Conservation (phyloP, 768 basidiomycete species). For the Nidula microcarpa region DNA sequence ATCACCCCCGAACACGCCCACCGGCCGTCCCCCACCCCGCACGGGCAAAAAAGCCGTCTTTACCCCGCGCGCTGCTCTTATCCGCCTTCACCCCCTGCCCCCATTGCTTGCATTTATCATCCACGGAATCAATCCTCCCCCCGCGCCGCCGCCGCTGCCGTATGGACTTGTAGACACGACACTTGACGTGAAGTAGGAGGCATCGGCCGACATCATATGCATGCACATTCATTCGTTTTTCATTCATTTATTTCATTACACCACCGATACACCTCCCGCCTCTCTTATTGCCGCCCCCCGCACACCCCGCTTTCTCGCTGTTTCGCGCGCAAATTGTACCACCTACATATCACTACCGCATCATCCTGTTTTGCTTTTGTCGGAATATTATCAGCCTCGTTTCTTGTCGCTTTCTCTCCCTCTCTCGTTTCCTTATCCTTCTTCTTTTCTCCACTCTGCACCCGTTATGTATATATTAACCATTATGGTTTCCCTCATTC, state of each 20-base stretch:
- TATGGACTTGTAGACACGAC: background rate
- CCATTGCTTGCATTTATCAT: background rate
- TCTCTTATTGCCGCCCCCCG: background rate
- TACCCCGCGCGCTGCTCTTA: no score
- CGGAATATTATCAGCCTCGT: no score
- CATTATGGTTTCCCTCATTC: background rate
- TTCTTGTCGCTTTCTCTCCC: constrained; percentile 9
- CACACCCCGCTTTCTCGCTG: constrained; percentile 2
- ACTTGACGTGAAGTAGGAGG: no score
- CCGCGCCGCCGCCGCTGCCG: background rate
- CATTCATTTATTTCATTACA: no score
- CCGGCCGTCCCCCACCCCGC: no score
- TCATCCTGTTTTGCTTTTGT: background rate
- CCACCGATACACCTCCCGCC: background rate
- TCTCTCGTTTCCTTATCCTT: constrained; percentile 8
- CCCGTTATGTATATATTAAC: background rate
- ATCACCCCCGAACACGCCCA: constrained; percentile 6
- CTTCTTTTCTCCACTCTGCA: background rate
- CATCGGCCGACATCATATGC: no score
- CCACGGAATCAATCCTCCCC: background rate
- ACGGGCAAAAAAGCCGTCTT: no score
- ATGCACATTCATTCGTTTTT: no score
- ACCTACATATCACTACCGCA: constrained; percentile 1
- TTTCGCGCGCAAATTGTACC: constrained; percentile 7
- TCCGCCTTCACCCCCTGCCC: no score